Evolutionary conservation across 108 stramenopile genomes (phyloP), one percentile per base, ranked within the genome.

Genomic region (Skeletonema costatum): DNA sequence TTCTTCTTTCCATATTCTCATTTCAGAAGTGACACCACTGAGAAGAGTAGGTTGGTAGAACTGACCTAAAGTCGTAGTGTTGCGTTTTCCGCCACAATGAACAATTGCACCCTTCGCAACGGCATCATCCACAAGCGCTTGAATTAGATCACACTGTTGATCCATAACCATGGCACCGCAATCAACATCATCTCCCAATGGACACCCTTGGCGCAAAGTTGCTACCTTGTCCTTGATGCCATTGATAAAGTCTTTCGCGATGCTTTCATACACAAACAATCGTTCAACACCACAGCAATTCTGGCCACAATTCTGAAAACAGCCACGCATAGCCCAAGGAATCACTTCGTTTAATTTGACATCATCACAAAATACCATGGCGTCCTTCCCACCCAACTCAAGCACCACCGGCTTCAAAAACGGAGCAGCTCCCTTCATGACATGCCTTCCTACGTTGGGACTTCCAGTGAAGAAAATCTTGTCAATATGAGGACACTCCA

Each of bases 311-410:
- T 98, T 98, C 82, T 98, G 98, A 80, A 92, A 99, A 80, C 95
- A 96, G 1, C 99, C 99, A 25, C 97, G 87, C 90, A 97, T 89
- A 17, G 98, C 98, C 82, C 93, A 96, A 6, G 92, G 97, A 48
- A 93, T 64, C 29, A 97, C 91, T 51, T 85, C 87, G 5, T 71
- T 63, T 12, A 98, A 59, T 35, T 94, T 79, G 60, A 89, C 93
- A 86, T 98, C 98, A 35, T 98, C 97, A 65, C 90, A 89, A 71
- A 99, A 87, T 1, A 99, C 96, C 91, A 99, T 93, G 59, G 97
- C 97, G 85, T 99, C 99, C 85, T 99, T 99, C 5, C 99, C 99
- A 32, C 99, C 99, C 69, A 99, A 84, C 83, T 99, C 99, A 64
- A 99, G 81, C 64, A 99, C 93, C 36, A 98, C 95, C n/a, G 99